Base-by-base conservation (phyloP, 179 eudicot species). In the Amaranthus tricolor region DNA sequence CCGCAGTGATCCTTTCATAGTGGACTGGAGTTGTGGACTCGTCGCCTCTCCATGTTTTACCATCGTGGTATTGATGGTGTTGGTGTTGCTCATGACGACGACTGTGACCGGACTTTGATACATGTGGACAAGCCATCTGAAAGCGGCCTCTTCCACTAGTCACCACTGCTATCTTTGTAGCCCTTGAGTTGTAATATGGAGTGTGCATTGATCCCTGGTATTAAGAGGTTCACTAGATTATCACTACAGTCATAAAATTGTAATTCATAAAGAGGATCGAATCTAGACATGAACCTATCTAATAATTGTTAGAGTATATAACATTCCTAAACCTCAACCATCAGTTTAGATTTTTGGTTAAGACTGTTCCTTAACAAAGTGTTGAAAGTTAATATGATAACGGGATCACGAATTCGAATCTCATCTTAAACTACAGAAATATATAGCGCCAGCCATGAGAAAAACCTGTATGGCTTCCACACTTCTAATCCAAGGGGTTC, bases 71-170 rank as follows among this genome's bases (percentile, higher is more conserved):
- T 48, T 57, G 77, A 9, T 62, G 72, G 7, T 66, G 67, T 7
- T 71, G 72, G 5, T 77, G 70, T 16, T 31, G 40, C 2, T 31
- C 3, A 1, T 31, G 40, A 31, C 73, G 78, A 19, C 74, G 76
- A 17, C 56, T 45, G 11, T 62, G 57, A 31, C 79, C 72, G 2
- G 89, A 74, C 67, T 74, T 40, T 1, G 84, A 66, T 14, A 85
- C 78, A 79, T 89, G 98, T 6, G 97, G 96, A 61, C 97, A 90
- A 15, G 93, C 91, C 90, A 94, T 92, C 81, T 94, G 90, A 57
- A 89, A 84, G 75, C 77, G 61, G 7, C 97, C 98, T 70, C 82
- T 74, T 4, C 98, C 98, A 0, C 69, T 77, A 2, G 74, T 40
- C 56, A 92, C 89, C 21, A 90, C 67, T 1, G 84, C 76, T 20